Percentiles rank a stretch among this genome's conserved stretches.
Conservation (phyloP, 2,329 filamentous ascomycete species). For the Exophiala dermatitidis region DNA sequence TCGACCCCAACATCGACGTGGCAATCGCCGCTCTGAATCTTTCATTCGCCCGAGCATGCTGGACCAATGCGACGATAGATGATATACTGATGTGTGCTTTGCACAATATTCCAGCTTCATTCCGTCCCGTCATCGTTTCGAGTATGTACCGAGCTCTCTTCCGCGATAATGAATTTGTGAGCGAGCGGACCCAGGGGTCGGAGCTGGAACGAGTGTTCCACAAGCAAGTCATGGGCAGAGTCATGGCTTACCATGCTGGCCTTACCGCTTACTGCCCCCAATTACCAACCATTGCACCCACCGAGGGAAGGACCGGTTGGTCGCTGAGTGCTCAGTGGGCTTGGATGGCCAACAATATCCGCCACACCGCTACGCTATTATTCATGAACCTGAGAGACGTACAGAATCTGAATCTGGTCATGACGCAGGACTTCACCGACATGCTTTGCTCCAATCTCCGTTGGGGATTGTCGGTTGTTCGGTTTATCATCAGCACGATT, state of each 20-base stretch:
- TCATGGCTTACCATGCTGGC: conserved; percentile 41
- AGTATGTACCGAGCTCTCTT: conserved; percentile 64
- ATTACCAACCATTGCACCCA: conserved; percentile 9
- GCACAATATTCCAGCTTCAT: conserved; percentile 45
- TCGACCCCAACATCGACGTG: conserved; percentile 39
- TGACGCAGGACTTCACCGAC: conserved; percentile 57
- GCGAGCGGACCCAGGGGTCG: conserved; percentile 32
- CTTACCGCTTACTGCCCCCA: conserved; percentile 15
- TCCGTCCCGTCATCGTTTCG: conserved; percentile 54
- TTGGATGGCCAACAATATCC: conserved; percentile 25
- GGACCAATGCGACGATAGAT: conserved; percentile 51
- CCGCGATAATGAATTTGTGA: conserved; percentile 71
- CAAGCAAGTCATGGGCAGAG: conserved; percentile 66
- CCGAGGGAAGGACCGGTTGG: conserved; percentile 10
- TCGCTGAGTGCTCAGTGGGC: conserved; percentile 23
- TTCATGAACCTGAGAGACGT: conserved; percentile 19
- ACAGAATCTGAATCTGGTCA: conserved; percentile 11
- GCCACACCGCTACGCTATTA: conserved; percentile 19
- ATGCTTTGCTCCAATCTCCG: conserved; percentile 66
- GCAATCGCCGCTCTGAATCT: conserved; percentile 56
- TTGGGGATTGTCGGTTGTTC: conserved; percentile 65
- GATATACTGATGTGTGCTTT: conserved; percentile 62
- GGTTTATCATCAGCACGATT: conserved; percentile 50
- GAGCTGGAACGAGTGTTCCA: conserved; percentile 69
- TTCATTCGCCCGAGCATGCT: conserved; percentile 44